phyloP scores from a whole-genome alignment of 306 rosid genomes.

The Vicia sativa region DNA sequence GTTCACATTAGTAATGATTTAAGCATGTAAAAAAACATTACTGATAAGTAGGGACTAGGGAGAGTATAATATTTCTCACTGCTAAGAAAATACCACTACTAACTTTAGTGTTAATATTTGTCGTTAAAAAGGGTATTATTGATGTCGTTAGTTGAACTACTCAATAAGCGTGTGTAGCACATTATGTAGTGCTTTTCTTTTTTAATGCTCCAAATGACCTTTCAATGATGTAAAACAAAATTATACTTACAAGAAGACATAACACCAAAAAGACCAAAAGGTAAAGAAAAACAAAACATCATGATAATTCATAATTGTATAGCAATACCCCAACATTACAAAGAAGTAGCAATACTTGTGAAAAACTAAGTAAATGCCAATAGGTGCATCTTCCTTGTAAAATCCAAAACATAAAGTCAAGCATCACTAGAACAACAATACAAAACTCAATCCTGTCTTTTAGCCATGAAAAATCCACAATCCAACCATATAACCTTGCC shows the following conservation, averaged over 20 bases:
- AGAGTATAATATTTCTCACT: too few species aligned
- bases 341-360: conserved; percentile 37
- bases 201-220: conserved; percentile 20
- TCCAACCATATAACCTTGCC: conserved; percentile 34
- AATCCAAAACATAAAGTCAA: conserved; percentile 30
- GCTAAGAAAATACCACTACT: too few species aligned
- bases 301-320: conserved; percentile 14
- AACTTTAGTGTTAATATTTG: neutral
- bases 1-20: too few species aligned
- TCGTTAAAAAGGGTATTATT: neutral
- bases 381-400: conserved; percentile 24
- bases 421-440: conserved; percentile 32
- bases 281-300: neutral
- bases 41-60: too few species aligned
- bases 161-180: neutral
- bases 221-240: neutral
- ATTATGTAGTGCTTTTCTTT: conserved; percentile 22
- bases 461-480: conserved; percentile 25
- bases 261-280: neutral
- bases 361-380: conserved; percentile 39
- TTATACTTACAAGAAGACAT: neutral
- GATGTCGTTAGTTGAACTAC: neutral
- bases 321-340: conserved; percentile 27
- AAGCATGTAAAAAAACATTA: too few species aligned
- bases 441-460: conserved; percentile 27